Conservation (phyloP, 2,329 filamentous ascomycete genomes). For the Xylaria sp. region DNA sequence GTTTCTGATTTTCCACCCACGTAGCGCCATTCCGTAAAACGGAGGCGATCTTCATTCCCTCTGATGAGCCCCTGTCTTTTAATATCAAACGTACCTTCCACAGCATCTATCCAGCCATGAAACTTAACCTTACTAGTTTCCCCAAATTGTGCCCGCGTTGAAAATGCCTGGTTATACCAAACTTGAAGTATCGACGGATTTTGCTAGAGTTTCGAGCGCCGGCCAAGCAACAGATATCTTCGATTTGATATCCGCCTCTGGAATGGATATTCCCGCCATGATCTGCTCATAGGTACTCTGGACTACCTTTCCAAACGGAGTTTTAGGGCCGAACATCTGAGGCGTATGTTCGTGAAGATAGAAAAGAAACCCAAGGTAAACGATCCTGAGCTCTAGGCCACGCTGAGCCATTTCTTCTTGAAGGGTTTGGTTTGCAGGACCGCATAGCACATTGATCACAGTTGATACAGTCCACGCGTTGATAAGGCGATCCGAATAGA, state of each 20-base stretch:
- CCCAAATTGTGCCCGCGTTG: background rate
- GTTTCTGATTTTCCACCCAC: too few relatives aligned
- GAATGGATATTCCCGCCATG: slow-evolving; percentile 39
- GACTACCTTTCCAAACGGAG: slow-evolving; percentile 42
- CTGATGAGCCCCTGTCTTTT: background rate
- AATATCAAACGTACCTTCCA: background rate
- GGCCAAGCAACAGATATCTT: slow-evolving; percentile 39
- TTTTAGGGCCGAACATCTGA: slow-evolving; percentile 41
- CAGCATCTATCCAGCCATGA: background rate
- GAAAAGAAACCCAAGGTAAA: slow-evolving; percentile 45
- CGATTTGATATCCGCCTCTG: slow-evolving; percentile 40
- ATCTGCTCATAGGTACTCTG: slow-evolving; percentile 43
- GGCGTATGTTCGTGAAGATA: slow-evolving; percentile 42
- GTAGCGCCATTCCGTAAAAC: background rate
- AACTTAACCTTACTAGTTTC: background rate
- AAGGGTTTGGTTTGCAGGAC: slow-evolving; percentile 37
- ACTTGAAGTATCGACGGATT: slow-evolving; percentile 34
- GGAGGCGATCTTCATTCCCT: background rate
- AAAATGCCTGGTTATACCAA: slow-evolving; percentile 24
- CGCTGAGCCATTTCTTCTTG: slow-evolving; percentile 40
- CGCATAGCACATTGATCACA: slow-evolving; percentile 43
- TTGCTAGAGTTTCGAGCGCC: slow-evolving; percentile 38
- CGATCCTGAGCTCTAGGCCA: slow-evolving; percentile 42
- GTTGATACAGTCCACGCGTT: slow-evolving; percentile 42
- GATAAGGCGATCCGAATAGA: slow-evolving; percentile 42